These are phyloP conservation scores for Amaranthus palmeri DNA, from an alignment of 148 eudicot genomes.

Conservation along the genomic window DNA sequence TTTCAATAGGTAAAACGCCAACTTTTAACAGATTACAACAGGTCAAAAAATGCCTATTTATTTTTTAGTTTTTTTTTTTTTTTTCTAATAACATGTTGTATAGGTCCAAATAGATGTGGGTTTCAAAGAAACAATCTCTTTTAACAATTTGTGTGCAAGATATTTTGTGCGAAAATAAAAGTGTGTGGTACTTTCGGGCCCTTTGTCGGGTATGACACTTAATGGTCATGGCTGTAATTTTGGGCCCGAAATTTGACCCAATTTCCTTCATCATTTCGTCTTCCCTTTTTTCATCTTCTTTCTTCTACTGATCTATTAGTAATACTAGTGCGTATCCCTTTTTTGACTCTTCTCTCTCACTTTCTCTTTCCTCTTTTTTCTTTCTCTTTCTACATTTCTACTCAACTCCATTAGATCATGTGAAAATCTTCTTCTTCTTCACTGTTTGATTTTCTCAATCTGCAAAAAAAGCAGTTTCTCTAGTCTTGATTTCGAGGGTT, in stretches of 20 bases:
- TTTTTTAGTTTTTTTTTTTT: no score
- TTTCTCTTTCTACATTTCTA: not conserved
- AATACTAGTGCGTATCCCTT: slow-evolving; percentile 11
- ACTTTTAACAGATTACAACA: no score
- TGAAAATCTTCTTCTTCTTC: slow-evolving; percentile 12
- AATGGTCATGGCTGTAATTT: not conserved
- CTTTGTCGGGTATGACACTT: no score
- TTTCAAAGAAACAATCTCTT: no score
- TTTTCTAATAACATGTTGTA: no score
- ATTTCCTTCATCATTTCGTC: not conserved
- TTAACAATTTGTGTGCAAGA: no score
- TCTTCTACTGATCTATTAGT: slow-evolving; percentile 4
- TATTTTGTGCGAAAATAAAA: no score
- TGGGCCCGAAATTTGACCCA: not conserved
- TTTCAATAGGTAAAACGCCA: no score
- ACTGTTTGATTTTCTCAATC: not conserved
- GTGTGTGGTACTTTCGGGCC: no score
- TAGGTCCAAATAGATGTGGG: no score
- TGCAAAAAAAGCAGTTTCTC: not conserved
- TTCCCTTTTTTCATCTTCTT: not conserved
- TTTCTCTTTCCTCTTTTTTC: not conserved
- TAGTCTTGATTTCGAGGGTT: not conserved
- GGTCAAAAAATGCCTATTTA: no score
- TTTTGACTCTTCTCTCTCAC: slow-evolving; percentile 19
- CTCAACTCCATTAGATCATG: slow-evolving; percentile 19